Evolutionary conservation across 2,329 filamentous ascomycete species (phyloP).

Genomic region (Mollisiaceae sp.): DNA sequence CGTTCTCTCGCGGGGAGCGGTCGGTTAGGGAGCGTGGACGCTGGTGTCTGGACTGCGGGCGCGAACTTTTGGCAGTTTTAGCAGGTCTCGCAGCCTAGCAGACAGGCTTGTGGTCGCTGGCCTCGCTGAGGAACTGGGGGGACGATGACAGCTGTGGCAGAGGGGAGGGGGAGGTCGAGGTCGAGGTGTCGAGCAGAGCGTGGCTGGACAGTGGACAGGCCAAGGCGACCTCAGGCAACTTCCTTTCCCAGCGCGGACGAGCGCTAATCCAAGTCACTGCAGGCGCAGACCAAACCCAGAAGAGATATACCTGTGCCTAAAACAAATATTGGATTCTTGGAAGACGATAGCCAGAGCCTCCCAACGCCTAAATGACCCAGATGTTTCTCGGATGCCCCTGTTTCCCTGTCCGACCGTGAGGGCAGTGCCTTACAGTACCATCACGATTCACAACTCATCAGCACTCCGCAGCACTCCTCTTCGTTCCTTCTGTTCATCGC

Average conservation of each 20-base stretch:
- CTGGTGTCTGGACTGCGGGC: neutral
- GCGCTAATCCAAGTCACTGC: constrained; percentile 2
- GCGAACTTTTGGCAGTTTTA: neutral
- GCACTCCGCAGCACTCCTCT: neutral
- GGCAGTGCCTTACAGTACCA: too few relatives aligned
- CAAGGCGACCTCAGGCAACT: neutral
- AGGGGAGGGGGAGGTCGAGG: neutral
- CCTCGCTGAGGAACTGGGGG: neutral
- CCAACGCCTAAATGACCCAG: neutral
- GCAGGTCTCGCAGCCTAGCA: neutral
- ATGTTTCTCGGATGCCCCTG: neutral
- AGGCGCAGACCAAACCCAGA: constrained; percentile 2
- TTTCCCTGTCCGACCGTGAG: too few relatives aligned
- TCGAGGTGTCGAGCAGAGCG: neutral
- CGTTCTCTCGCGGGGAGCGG: too few relatives aligned
- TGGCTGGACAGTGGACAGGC: neutral
- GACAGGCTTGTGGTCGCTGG: neutral
- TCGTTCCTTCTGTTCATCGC: neutral
- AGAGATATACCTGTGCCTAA: neutral
- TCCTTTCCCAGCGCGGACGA: neutral
- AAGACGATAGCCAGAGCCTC: constrained; percentile 4
- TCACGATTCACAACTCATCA: neutral
- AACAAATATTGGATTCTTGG: neutral
- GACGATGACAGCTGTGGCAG: neutral
- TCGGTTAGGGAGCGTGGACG: neutral